Evolutionary conservation across 257 asterid genomes (phyloP), one percentile per base, ranked within the genome.

Genomic region (Orobanche coerulescens): DNA sequence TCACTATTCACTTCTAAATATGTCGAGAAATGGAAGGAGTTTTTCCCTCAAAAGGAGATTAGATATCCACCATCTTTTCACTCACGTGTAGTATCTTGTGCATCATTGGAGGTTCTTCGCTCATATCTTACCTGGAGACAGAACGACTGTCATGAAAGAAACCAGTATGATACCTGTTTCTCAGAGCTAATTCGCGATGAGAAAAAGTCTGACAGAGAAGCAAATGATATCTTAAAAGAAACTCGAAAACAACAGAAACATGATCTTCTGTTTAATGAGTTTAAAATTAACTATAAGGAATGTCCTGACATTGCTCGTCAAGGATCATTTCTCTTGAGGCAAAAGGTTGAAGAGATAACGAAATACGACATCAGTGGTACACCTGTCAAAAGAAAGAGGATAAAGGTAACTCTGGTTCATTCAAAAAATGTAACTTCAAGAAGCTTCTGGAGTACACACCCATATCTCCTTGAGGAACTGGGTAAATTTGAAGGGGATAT

Each of bases 51-150:
- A 58, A 81, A 69, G 62, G 77, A 73, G 40, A 65, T 87, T 62
- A 73, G 64, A 51, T 66, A 50, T 56, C 76, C 85, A 23, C 97
- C 97, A 62, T 81, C 93, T 60, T 82, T 87, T 66, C 79, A 75
- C 19, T 80, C 93, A 47, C 83, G 78, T 57, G 85, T 81, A 52
- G 75, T 87, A 44, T 55, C 60, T 14, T 84, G 94, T 79, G 83
- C 90, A 30, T 77, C 94, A 24, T 8, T 84, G 76, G 94, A 79
- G 70, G 82, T 90, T 73, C 95, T 90, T 70, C 97, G 84, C 71
- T 72, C 92, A 63, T 87, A 81, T 81, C 83, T 90, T 70, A 54
- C 75, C 9, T 90, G 94, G 92, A 80, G 95, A 63, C 97, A 90
- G 58, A 58, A 69, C 49, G 83, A 83, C 39, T 84, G 95, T 74